These are phyloP conservation scores for Coemansia sp. DNA, from an alignment of 192 early-diverging fungal species.

Conservation along the genomic window DNA sequence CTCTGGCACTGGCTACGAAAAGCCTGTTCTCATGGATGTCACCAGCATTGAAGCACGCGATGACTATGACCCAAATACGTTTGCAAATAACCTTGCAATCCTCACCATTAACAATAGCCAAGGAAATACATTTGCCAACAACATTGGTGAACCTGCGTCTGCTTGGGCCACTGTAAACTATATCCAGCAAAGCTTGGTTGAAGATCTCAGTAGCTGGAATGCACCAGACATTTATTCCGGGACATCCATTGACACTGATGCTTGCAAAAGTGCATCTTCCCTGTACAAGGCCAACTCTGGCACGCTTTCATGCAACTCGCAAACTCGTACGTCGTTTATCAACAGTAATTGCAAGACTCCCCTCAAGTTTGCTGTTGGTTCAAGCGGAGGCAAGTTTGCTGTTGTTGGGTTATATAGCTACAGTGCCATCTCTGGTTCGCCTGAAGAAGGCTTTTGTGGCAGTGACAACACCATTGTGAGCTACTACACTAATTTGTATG, in stretches of 20 bases:
- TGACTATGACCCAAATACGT: slow-evolving; percentile 18
- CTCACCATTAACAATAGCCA: slow-evolving; percentile 6
- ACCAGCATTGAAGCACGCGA: slow-evolving; percentile 9
- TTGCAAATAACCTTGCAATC: slow-evolving; percentile 40
- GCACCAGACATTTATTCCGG: not conserved
- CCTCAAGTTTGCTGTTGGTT: slow-evolving; percentile 18
- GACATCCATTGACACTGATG: not conserved
- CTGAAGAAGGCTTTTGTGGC: slow-evolving; percentile 7
- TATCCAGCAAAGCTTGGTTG: slow-evolving; percentile 11
- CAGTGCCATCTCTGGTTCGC: slow-evolving; percentile 15
- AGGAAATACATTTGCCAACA: not conserved
- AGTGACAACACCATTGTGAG: slow-evolving; percentile 11
- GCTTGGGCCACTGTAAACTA: slow-evolving; percentile 20
- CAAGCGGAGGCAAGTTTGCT: not conserved
- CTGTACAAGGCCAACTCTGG: not conserved
- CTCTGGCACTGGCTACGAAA: not conserved
- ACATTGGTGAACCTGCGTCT: slow-evolving; percentile 11
- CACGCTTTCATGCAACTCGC: slow-evolving; percentile 18
- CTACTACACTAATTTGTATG: slow-evolving; percentile 36
- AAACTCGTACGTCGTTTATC: slow-evolving; percentile 2
- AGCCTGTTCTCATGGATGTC: not conserved
- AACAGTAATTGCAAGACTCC: slow-evolving; percentile 21
- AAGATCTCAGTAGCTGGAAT: slow-evolving; percentile 8
- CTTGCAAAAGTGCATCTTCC: slow-evolving; percentile 1
- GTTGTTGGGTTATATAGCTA: slow-evolving; percentile 26